Percentiles rank a stretch among this genome's conserved stretches.
Conservation (phyloP, 768 basidiomycete genomes). For the Suillus plorans region DNA sequence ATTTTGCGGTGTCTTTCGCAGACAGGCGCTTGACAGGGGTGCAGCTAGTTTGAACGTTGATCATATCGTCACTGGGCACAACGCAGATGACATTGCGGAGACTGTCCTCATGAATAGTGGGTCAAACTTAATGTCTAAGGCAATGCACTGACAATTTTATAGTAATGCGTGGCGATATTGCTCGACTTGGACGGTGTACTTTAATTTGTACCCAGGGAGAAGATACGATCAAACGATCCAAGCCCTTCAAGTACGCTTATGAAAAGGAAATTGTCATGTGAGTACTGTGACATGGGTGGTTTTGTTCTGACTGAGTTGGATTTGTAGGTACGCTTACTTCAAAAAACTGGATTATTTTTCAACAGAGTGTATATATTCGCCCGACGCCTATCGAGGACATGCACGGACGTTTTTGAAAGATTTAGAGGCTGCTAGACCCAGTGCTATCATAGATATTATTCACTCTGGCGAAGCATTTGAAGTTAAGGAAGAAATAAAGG, state of each 20-base stretch:
- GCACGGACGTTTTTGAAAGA: conserved; percentile 94
- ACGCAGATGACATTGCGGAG: conserved; percentile 98
- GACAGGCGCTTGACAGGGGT: conserved; percentile 95
- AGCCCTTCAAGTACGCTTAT: conserved; percentile 99
- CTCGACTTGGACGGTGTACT: conserved; percentile 90
- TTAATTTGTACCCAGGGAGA: conserved; percentile 94
- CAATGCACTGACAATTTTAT: conserved; percentile 4
- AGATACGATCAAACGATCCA: conserved; percentile 93
- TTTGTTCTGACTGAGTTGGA: conserved; percentile 3
- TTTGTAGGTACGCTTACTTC: conserved; percentile 92
- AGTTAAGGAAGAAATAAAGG: conserved; percentile 80
- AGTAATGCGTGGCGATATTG: conserved; percentile 99
- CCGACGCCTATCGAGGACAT: conserved; percentile 97
- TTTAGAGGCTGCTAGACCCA: conserved; percentile 89
- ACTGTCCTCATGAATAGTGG: conserved; percentile 98
- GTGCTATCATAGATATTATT: conserved; percentile 96
- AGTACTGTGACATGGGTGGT: conserved; percentile 24
- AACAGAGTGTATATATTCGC: conserved; percentile 98
- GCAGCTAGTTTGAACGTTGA: conserved; percentile 87
- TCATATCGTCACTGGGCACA: conserved; percentile 98
- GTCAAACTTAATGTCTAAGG: conserved; percentile 27
- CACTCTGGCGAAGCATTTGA: conserved; percentile 94
- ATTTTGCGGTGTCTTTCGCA: conserved; percentile 96
- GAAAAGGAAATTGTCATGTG: conserved; percentile 99
- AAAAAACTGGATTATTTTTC: conserved; percentile 99